phyloP scores from a whole-genome alignment of 169 alveolate genomes.

The Miamiensis avidus region DNA sequence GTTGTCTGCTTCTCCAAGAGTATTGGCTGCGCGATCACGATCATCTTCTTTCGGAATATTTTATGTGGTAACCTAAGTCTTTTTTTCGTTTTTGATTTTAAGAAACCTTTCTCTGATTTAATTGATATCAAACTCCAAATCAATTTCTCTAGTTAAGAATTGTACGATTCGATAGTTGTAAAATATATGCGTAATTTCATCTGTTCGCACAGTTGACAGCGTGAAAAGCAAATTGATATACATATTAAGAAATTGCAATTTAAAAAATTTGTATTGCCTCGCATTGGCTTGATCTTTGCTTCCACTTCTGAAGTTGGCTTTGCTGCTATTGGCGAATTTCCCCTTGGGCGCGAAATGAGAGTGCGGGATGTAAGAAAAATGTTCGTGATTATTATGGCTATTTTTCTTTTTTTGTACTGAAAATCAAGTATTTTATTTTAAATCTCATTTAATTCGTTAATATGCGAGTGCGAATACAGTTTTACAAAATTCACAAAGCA shows the following conservation, averaged over 20 bases:
- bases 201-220: slow-evolving; percentile 78
- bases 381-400: no score
- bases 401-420: not conserved
- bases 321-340: not conserved
- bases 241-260: slow-evolving; percentile 64
- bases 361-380: no score
- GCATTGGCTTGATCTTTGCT: not conserved
- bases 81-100: slow-evolving; percentile 18
- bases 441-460: slow-evolving; percentile 43
- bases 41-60: slow-evolving; percentile 34
- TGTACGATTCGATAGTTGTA: slow-evolving; percentile 79
- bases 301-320: not conserved
- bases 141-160: slow-evolving; percentile 80
- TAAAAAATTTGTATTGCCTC: slow-evolving; percentile 9
- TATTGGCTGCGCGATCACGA: not conserved
- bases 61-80: slow-evolving; percentile 34
- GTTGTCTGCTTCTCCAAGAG: not conserved
- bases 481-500: slow-evolving; percentile 39
- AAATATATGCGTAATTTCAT: slow-evolving; percentile 78
- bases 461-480: slow-evolving; percentile 35
- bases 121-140: slow-evolving; percentile 81
- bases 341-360: no score
- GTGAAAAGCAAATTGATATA: slow-evolving; percentile 78
- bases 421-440: slow-evolving; percentile 27
- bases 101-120: slow-evolving; percentile 43